Evolutionary conservation across 2,329 filamentous ascomycete species (phyloP).

Genomic region (Plectosphaerella cucumerina): DNA sequence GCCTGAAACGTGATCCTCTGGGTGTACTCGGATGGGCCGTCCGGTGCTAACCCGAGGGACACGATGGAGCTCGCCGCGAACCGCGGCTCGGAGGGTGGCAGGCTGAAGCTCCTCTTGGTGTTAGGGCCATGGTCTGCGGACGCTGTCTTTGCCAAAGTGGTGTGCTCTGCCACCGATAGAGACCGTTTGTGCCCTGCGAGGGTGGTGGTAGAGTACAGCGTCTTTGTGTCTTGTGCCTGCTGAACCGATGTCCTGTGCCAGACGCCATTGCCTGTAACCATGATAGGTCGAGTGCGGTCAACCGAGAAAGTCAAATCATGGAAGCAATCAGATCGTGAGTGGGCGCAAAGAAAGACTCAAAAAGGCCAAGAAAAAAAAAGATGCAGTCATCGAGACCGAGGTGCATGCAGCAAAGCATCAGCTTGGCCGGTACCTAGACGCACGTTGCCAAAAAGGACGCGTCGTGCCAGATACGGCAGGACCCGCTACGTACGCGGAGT

Average conservation of each 20-base stretch:
- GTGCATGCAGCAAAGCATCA: too few relatives aligned
- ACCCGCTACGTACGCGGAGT: not conserved
- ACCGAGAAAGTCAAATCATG: not conserved
- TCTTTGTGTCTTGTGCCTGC: slow-evolving; percentile 33
- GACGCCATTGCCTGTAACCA: slow-evolving; percentile 36
- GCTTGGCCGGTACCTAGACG: too few relatives aligned
- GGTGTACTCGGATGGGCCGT: slow-evolving; percentile 46
- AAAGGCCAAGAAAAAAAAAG: not conserved
- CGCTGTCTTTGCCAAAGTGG: slow-evolving; percentile 1
- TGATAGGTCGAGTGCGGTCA: slow-evolving; percentile 13
- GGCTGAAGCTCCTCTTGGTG: slow-evolving; percentile 28
- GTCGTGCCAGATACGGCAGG: not conserved
- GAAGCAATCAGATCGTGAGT: not conserved
- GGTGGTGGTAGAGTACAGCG: slow-evolving; percentile 32
- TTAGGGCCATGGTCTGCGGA: slow-evolving; percentile 11
- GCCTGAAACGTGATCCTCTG: slow-evolving; percentile 48
- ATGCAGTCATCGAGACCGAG: too few relatives aligned
- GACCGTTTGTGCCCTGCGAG: slow-evolving; percentile 46
- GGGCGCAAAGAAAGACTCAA: too few relatives aligned
- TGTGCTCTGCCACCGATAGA: slow-evolving; percentile 5
- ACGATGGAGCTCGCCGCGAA: slow-evolving; percentile 44
- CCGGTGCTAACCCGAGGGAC: slow-evolving; percentile 16
- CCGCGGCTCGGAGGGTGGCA: slow-evolving; percentile 23
- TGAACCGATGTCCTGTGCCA: slow-evolving; percentile 49
- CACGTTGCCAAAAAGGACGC: not conserved